Base-by-base conservation (phyloP, 2,329 filamentous ascomycete genomes). In the Trichoderma guizhouense region DNA sequence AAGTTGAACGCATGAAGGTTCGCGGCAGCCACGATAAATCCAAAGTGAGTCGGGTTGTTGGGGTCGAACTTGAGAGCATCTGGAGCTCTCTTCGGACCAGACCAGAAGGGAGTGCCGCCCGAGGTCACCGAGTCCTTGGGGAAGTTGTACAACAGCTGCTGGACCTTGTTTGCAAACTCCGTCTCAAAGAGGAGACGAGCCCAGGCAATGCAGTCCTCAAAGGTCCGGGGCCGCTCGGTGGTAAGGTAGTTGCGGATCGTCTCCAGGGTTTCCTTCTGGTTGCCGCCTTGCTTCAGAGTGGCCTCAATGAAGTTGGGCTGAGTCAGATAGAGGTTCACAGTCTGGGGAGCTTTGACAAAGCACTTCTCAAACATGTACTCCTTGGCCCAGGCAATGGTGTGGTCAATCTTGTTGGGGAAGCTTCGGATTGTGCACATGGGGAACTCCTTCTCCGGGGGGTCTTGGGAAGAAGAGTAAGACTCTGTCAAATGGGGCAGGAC, bases 1-100 rank as follows among this genome's bases (percentile, higher is more conserved):
- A 97, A 99, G 85, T 99, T 99, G 88, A 96, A 99, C 0, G 95
- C 96, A 78, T 98, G 96, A 30, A 99, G 87, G 79, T 97, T 96
- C 43, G 96, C 94, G 8, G 90, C 96, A 21, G 96, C 91, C 74
- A 97, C 89, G 69, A 99, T 86, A 80, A 98, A 99, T 47, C 89
- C 90, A 79, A 95, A 91, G 83, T 99, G 96, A 26, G 94, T 96
- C 12, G 91, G 86, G 82, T 98, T 96, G 73, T 90, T 88, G 61
- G 91, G 83, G 77, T 98, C 93, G 76, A 99, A 99, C 81, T 93
- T 95, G 79, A 98, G 86, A 74, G 95, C 88, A 74, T 97, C 94
- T 6, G 96, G 96, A 14, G 96, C 96, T 78, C 96, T 94, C 89
- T 99, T 99, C 63, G 96, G 96, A 12, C 96, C 95, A 34, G 96